A percentile compares a stretch with the other conserved stretches of the same genome.
Conservation (phyloP, 768 basidiomycete genomes). For the Agrocybe praecox region DNA sequence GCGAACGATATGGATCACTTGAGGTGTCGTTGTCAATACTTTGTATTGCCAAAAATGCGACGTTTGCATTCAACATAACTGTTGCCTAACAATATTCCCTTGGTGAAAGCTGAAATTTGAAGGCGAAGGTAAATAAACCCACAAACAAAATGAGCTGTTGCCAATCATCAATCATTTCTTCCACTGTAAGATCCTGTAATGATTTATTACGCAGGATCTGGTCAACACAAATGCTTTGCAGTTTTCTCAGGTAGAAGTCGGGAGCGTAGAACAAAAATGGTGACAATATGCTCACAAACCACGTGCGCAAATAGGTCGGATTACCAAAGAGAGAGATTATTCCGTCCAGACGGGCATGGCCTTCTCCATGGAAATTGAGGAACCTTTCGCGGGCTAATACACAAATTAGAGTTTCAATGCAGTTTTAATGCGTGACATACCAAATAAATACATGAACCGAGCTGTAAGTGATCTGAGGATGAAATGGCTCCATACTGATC, state of each 20-base stretch:
- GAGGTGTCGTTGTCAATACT: slow-evolving; percentile 28
- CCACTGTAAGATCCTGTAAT: slow-evolving; percentile 50
- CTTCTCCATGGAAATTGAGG: slow-evolving; percentile 48
- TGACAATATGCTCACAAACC: slow-evolving; percentile 37
- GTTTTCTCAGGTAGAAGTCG: slow-evolving; percentile 40
- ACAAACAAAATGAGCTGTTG: slow-evolving; percentile 57
- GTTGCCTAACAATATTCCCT: slow-evolving; percentile 40
- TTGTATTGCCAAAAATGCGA: slow-evolving; percentile 56
- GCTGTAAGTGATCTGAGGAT: background rate
- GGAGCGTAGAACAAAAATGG: slow-evolving; percentile 54
- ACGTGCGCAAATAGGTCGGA: background rate
- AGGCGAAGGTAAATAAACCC: slow-evolving; percentile 13
- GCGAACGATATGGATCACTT: slow-evolving; percentile 21
- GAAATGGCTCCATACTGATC: background rate
- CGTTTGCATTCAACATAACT: slow-evolving; percentile 58
- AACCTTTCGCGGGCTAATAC: slow-evolving; percentile 30
- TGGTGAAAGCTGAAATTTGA: background rate
- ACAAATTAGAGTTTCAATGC: background rate
- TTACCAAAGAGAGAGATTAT: slow-evolving; percentile 38
- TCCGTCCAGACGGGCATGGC: slow-evolving; percentile 42
- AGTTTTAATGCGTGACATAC: slow-evolving; percentile 35
- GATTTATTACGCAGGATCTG: slow-evolving; percentile 35
- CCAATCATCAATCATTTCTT: slow-evolving; percentile 49
- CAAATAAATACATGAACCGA: slow-evolving; percentile 34
- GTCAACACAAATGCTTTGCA: slow-evolving; percentile 56